Conservation (phyloP, 192 early-diverging fungal species). For the Coemansia guatemalensis region DNA sequence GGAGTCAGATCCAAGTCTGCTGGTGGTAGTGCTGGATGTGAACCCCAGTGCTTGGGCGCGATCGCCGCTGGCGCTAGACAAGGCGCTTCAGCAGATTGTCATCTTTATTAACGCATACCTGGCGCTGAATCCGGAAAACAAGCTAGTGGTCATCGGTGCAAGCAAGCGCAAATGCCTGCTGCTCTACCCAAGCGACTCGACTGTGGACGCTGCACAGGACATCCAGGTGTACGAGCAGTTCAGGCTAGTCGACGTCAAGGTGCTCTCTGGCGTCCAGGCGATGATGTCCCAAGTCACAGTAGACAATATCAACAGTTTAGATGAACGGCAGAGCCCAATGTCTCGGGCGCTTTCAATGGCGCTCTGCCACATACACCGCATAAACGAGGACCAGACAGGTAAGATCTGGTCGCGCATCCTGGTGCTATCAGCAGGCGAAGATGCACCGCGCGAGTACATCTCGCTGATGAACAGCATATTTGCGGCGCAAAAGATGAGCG, state of each 20-base stretch:
- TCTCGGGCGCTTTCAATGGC: slow-evolving; percentile 51
- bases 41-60: slow-evolving; percentile 76
- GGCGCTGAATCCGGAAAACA: slow-evolving; percentile 84
- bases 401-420: slow-evolving; percentile 73
- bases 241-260: slow-evolving; percentile 33
- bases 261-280: slow-evolving; percentile 31
- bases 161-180: slow-evolving; percentile 30
- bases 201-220: slow-evolving; percentile 12
- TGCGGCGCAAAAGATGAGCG: slow-evolving; percentile 88
- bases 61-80: slow-evolving; percentile 60
- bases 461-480: slow-evolving; percentile 98
- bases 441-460: slow-evolving; percentile 88
- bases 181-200: slow-evolving; percentile 36
- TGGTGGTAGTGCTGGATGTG: slow-evolving; percentile 81
- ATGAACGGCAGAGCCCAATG: slow-evolving; percentile 35
- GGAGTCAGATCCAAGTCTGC: slow-evolving; percentile 69
- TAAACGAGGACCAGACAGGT: slow-evolving; percentile 8
- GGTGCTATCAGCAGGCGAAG: slow-evolving; percentile 81
- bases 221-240: slow-evolving; percentile 56
- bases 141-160: slow-evolving; percentile 78
- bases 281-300: slow-evolving; percentile 13
- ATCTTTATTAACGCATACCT: slow-evolving; percentile 93
- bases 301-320: slow-evolving; percentile 1
- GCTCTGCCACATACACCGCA: slow-evolving; percentile 50
- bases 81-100: slow-evolving; percentile 73